These are phyloP conservation scores for Acer negundo DNA, from an alignment of 345 rosid genomes.

Conservation along the genomic window DNA sequence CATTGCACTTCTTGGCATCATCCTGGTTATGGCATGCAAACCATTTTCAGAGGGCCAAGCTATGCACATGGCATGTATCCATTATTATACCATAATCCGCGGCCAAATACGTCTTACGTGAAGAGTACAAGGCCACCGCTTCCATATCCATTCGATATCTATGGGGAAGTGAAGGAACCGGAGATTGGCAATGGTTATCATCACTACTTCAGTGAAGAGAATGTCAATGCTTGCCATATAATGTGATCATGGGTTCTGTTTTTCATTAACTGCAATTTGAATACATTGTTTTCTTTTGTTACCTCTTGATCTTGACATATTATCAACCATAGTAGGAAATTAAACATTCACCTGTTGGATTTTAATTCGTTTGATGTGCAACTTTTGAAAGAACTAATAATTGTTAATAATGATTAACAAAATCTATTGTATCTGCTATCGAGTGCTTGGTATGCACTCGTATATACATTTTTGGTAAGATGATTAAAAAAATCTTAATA, in stretches of 20 bases:
- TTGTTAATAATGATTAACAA: not conserved
- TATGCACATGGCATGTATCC: not conserved
- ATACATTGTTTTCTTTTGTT: not conserved
- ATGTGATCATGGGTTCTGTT: not conserved
- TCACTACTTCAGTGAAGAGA: constrained; percentile 30
- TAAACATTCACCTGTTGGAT: constrained; percentile 42
- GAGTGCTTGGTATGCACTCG: too few relatives aligned
- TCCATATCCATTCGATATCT: constrained; percentile 25
- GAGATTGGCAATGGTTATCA: constrained; percentile 17
- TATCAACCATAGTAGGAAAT: not conserved
- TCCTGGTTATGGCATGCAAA: not conserved
- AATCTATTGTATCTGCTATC: not conserved
- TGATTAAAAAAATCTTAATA: too few relatives aligned
- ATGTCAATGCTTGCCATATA: constrained; percentile 22
- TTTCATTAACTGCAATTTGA: not conserved
- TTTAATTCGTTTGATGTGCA: not conserved
- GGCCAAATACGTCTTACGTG: not conserved
- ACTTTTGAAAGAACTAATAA: not conserved
- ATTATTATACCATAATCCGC: not conserved
- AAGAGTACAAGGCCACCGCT: not conserved
- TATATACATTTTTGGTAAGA: too few relatives aligned
- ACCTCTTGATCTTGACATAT: not conserved
- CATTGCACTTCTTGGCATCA: constrained; percentile 1
- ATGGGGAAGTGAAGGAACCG: constrained; percentile 16
- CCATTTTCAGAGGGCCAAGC: not conserved